These are phyloP conservation scores for Penicillium sp. DNA, from an alignment of 2,329 filamentous ascomycete species.

Conservation along the genomic window DNA sequence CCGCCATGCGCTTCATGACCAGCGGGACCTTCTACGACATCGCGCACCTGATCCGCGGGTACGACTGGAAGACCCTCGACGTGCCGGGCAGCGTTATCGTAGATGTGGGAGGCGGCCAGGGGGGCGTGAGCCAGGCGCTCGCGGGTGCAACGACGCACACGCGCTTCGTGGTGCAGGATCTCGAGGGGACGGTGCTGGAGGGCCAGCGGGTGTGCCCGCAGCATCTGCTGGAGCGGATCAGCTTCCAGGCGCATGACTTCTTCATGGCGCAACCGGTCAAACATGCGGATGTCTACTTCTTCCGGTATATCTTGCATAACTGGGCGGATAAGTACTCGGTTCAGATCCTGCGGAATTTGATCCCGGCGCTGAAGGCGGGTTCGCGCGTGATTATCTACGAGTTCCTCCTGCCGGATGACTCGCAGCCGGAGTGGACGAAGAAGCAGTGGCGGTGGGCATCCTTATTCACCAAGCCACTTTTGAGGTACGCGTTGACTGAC, in stretches of 20 bases:
- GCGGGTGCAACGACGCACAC: neutral
- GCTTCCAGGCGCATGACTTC: conserved; percentile 15
- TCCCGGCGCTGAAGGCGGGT: neutral
- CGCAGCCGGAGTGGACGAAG: neutral
- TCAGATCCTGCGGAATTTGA: conserved; percentile 16
- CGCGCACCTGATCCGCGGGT: neutral
- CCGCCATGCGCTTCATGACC: neutral
- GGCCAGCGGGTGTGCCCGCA: neutral
- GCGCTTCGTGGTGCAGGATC: neutral
- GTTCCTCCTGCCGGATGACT: neutral
- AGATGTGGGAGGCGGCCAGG: neutral
- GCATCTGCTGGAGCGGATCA: neutral
- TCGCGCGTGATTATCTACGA: conserved; percentile 6
- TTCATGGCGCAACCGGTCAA: conserved; percentile 21
- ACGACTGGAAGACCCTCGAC: neutral
- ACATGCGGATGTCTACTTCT: conserved; percentile 26
- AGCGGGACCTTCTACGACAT: neutral
- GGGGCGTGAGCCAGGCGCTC: neutral
- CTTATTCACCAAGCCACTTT: too few relatives aligned
- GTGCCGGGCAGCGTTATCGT: neutral
- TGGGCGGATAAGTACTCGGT: conserved; percentile 27
- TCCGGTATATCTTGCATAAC: conserved; percentile 29
- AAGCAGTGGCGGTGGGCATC: neutral
- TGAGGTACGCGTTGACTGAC: too few relatives aligned
- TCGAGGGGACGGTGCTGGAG: neutral